Percentiles rank a stretch among this genome's conserved stretches.
Evolutionary conservation across 192 early-diverging fungal genomes (phyloP).

Genomic region (Coemansia javaensis): DNA sequence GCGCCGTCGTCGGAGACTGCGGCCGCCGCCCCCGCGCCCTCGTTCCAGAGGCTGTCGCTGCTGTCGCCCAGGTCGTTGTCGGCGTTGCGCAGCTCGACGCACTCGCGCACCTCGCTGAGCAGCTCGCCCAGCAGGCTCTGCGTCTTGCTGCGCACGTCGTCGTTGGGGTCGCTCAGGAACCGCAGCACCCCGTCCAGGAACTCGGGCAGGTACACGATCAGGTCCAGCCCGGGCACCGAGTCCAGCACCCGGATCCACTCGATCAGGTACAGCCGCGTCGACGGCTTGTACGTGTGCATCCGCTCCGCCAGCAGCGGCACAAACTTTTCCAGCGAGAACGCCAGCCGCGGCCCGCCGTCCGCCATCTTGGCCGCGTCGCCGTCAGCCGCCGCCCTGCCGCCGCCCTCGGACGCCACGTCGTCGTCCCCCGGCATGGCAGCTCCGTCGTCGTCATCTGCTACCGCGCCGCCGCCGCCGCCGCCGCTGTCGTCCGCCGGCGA

Average conservation of each 20-base stretch:
- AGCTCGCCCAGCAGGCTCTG: slow-evolving; percentile 82
- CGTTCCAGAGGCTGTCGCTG: not conserved
- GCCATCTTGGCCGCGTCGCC: not conserved
- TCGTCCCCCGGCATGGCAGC: no score
- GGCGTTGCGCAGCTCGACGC: slow-evolving; percentile 34
- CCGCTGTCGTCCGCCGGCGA: not conserved
- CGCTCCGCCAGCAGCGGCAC: slow-evolving; percentile 91
- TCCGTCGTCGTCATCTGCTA: not conserved
- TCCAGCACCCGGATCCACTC: slow-evolving; percentile 92
- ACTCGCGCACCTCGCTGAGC: slow-evolving; percentile 75
- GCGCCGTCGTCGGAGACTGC: slow-evolving; percentile 5
- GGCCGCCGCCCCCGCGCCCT: no score
- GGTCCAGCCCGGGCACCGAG: slow-evolving; percentile 89
- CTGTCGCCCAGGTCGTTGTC: not conserved
- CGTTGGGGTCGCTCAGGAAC: slow-evolving; percentile 84
- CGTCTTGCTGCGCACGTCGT: slow-evolving; percentile 82
- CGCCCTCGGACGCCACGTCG: no score
- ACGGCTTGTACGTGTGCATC: slow-evolving; percentile 85
- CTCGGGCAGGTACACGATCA: slow-evolving; percentile 86
- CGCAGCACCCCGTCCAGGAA: slow-evolving; percentile 89
- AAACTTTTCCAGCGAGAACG: slow-evolving; percentile 89
- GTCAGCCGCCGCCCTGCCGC: not conserved
- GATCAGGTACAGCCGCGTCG: slow-evolving; percentile 86
- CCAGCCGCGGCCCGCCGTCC: slow-evolving; percentile 20
- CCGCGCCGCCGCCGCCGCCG: not conserved